These are phyloP conservation scores for Aureobasidium sp. DNA, from an alignment of 2,329 filamentous ascomycete species.

Conservation along the genomic window DNA sequence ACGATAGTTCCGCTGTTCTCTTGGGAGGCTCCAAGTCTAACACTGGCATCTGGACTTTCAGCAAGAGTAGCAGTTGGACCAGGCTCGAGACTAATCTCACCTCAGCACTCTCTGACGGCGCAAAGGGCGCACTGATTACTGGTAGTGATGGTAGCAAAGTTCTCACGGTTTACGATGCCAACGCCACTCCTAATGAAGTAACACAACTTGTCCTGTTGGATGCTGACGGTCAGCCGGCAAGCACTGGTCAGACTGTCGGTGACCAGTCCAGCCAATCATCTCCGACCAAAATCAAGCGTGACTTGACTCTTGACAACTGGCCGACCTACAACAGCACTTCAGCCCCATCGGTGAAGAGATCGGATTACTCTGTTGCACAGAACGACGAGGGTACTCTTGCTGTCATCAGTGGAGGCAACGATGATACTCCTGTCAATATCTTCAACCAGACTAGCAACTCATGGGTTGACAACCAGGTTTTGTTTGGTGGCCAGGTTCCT, in stretches of 20 bases:
- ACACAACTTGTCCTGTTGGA: conserved; percentile 61
- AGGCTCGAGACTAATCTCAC: conserved; percentile 59
- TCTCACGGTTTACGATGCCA: conserved; percentile 71
- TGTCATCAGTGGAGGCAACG: conserved; percentile 70
- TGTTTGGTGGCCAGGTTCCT: conserved; percentile 40
- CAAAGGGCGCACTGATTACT: conserved; percentile 53
- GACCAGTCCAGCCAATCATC: conserved; percentile 20
- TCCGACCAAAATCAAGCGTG: conserved; percentile 40
- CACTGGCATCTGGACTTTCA: conserved; percentile 66
- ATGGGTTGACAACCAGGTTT: conserved; percentile 69
- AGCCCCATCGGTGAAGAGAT: conserved; percentile 59
- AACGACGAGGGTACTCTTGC: conserved; percentile 55
- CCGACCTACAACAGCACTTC: conserved; percentile 70
- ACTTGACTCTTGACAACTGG: conserved; percentile 58
- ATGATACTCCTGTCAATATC: conserved; percentile 61
- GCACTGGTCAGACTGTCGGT: conserved; percentile 44
- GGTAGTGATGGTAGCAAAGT: conserved; percentile 72
- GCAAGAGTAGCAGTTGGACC: conserved; percentile 56
- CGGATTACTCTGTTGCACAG: conserved; percentile 66
- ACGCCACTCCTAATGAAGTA: conserved; percentile 66
- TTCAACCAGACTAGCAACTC: conserved; percentile 70
- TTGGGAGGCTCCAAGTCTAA: conserved; percentile 65
- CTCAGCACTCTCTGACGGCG: conserved; percentile 28
- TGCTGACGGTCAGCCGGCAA: conserved; percentile 46
- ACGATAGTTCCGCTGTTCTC: conserved; percentile 62